Conservation (phyloP, 768 basidiomycete genomes). For the Psilocybe sp. region DNA sequence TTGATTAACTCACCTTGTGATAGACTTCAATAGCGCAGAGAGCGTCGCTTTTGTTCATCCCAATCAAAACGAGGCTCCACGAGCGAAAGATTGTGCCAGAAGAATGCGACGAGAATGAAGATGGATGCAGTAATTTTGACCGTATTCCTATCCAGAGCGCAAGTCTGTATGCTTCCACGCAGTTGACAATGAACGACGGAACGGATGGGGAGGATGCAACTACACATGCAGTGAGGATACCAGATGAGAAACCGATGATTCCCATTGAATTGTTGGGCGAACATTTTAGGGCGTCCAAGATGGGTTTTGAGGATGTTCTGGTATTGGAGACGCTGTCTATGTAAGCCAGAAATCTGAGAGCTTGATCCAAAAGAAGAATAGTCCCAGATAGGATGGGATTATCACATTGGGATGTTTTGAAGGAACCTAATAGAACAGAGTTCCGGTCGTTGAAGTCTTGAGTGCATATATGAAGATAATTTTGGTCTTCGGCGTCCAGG, state of each 20-base stretch:
- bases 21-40: slow-evolving; percentile 19
- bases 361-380: slow-evolving; percentile 48
- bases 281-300: slow-evolving; percentile 22
- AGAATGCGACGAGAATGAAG: not conserved
- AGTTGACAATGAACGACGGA: slow-evolving; percentile 38
- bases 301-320: slow-evolving; percentile 13
- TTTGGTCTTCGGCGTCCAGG: slow-evolving; percentile 35
- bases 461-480: slow-evolving; percentile 34
- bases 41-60: slow-evolving; percentile 18
- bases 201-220: slow-evolving; percentile 39
- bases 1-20: slow-evolving; percentile 19
- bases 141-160: slow-evolving; percentile 53
- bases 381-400: slow-evolving; percentile 51
- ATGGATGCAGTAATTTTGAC: slow-evolving; percentile 33
- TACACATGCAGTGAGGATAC: slow-evolving; percentile 51
- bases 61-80: slow-evolving; percentile 45
- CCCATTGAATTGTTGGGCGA: slow-evolving; percentile 23
- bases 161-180: slow-evolving; percentile 47
- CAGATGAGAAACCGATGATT: slow-evolving; percentile 51
- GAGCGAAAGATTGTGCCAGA: slow-evolving; percentile 23
- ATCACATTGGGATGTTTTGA: slow-evolving; percentile 29
- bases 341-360: slow-evolving; percentile 49
- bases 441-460: slow-evolving; percentile 40
- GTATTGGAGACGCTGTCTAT: slow-evolving; percentile 20
- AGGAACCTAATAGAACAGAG: slow-evolving; percentile 37